These are phyloP conservation scores for Amaranthus palmeri DNA, from an alignment of 148 eudicot species.

Conservation along the genomic window DNA sequence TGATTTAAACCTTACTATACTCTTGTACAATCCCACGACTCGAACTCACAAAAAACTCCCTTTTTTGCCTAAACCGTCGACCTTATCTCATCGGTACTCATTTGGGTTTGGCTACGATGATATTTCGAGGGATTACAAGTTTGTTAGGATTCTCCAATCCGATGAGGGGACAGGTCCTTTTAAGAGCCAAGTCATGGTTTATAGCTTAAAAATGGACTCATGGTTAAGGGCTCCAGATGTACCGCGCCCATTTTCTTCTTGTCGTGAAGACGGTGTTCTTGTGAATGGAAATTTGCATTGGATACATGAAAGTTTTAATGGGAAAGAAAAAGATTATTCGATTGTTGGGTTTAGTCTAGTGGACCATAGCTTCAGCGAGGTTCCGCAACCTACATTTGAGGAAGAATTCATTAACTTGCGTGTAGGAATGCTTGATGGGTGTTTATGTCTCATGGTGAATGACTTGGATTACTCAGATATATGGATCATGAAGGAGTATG, in stretches of 20 bases:
- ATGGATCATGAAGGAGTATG: slow-evolving; percentile 31
- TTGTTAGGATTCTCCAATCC: slow-evolving; percentile 27
- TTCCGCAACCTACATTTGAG: slow-evolving; percentile 23
- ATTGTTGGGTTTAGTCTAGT: slow-evolving; percentile 21
- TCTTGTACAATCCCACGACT: slow-evolving; percentile 31
- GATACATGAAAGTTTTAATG: slow-evolving; percentile 16
- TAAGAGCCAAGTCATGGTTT: slow-evolving; percentile 29
- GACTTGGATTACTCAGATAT: slow-evolving; percentile 22
- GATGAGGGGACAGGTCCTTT: slow-evolving; percentile 17
- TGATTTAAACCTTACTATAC: slow-evolving; percentile 25
- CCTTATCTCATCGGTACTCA: slow-evolving; percentile 17
- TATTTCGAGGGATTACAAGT: slow-evolving; percentile 23
- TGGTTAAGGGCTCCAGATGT: slow-evolving; percentile 23
- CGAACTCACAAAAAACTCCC: slow-evolving; percentile 25
- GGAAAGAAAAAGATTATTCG: slow-evolving; percentile 1
- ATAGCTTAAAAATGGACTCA: slow-evolving; percentile 25
- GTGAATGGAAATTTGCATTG: slow-evolving; percentile 27
- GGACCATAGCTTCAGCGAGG: slow-evolving; percentile 22
- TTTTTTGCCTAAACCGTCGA: slow-evolving; percentile 24
- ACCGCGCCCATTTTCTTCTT: slow-evolving; percentile 19
- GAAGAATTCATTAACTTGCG: slow-evolving; percentile 13
- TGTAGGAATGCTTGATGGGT: slow-evolving; percentile 30
- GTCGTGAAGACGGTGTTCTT: slow-evolving; percentile 20
- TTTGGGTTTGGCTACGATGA: slow-evolving; percentile 33
- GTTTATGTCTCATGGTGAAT: slow-evolving; percentile 31